Base-by-base conservation (phyloP, 768 basidiomycete species). In the Hirschioporus abietinus region DNA sequence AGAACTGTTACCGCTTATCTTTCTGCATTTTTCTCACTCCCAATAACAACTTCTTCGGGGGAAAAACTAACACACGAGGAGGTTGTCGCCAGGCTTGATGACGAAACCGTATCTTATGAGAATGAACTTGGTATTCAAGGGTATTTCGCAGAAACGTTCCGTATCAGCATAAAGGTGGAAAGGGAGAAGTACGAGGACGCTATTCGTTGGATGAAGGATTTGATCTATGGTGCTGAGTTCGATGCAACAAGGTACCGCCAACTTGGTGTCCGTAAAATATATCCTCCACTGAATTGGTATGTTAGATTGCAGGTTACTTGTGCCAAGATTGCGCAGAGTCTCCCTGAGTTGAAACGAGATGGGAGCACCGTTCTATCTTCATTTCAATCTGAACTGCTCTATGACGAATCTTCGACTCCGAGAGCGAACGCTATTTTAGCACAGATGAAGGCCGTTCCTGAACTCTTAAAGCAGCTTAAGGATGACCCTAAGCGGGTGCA, bases 301-400 rank as follows among this genome's bases (percentile, higher is more conserved):
- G 17, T 23, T 70, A 96, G 96, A 63, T 79, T 99, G 35, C 87
- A 89, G 71, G 87, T 99, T 63, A 88, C 87, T 27, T 81, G 92
- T 60, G 93, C 95, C 18, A 98, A 97, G 77, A 86, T 93, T 25
- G 88, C 91, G 59, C 96, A 98, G 75, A 88, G 88, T 23, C 81
- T 99, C 35, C 96, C 97, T 1, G 90, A 95, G 74, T 80, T 92
- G 71, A 99, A 98, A 81, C 86, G 97, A 52, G 90, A 93, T 73
- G 96, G 95, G 15, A 86, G 79, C 72, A 89, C 85, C 30, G 91
- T 99, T 12, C 80, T 95, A 60, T 82, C 83, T 10, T 90, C 94
- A 8, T 78, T 94, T 34, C 88, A 86, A 78, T 78, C 84, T 20
- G 84, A 88, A 67, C 73, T 93, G 27, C 72, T 94, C 26, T 91